Evolutionary conservation across 2,329 filamentous ascomycete species (phyloP).

Genomic region (Rutstroemia sydowiana): DNA sequence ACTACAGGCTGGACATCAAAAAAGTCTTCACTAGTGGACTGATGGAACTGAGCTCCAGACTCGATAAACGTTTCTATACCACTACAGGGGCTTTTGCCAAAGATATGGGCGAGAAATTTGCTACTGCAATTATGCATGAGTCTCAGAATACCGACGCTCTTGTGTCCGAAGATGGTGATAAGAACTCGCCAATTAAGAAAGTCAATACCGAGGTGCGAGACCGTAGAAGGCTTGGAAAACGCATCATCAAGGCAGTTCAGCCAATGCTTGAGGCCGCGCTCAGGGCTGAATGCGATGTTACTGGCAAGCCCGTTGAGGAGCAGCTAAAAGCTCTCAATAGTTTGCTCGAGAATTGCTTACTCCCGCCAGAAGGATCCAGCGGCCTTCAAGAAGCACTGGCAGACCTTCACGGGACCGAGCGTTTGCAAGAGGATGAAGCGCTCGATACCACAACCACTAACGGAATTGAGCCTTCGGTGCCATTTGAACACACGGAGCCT

Average conservation of each 20-base stretch:
- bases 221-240: constrained; percentile 76
- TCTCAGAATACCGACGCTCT: constrained; percentile 17
- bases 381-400: constrained; percentile 1
- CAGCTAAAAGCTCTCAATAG: constrained; percentile 67
- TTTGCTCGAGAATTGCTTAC: constrained; percentile 60
- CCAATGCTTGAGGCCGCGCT: constrained; percentile 69
- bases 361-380: constrained; percentile 7
- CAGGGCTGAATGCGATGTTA: constrained; percentile 74
- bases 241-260: constrained; percentile 79
- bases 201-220: constrained; percentile 63
- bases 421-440: constrained; percentile 35
- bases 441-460: neutral
- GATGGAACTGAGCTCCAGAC: constrained; percentile 40
- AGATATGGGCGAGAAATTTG: constrained; percentile 49
- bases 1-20: constrained; percentile 52
- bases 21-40: constrained; percentile 50
- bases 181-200: constrained; percentile 30
- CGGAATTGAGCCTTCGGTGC: neutral
- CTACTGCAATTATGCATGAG: constrained; percentile 37
- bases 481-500: neutral
- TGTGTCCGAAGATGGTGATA: constrained; percentile 28
- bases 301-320: constrained; percentile 59
- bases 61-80: constrained; percentile 50
- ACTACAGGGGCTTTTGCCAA: constrained; percentile 49
- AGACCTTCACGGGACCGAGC: constrained; percentile 34